Evolutionary conservation across 2,329 filamentous ascomycete species (phyloP), one percentile per base, ranked within the genome.

Genomic region (Alternaria consortialis): DNA sequence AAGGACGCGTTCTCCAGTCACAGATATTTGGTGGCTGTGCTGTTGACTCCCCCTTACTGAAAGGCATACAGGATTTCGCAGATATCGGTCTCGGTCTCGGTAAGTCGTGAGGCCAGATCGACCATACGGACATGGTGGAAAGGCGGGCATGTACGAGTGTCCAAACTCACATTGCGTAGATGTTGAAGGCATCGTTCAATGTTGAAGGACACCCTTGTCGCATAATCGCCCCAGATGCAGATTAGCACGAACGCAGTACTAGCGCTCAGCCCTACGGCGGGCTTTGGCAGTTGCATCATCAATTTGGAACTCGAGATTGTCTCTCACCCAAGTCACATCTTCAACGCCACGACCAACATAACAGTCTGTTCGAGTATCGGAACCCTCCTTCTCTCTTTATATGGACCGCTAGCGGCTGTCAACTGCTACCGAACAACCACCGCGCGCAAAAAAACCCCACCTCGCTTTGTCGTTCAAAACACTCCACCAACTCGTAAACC

Each of bases 251-350:
- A 43, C 37, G 42, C 8, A 23, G 43, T 27, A n/a, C 55, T 62
- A 59, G 52, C 56, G 39, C 12, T 48, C 58, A 58, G 60, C 55
- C 63, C 53, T 61, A 54, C 48, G 7, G 32, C 17, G 31, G 48
- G 20, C 25, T 37, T 17, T 39, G 7, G 29, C 20, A 32, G 46
- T 60, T 63, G 64, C 62, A 66, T 63, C 64, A 65, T 56, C 53
- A 58, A 63, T 29, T 46, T 48, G 47, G 44, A 47, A 47, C 36
- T 57, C 42, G n/a, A 17, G 5, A 36, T 51, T 47, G 31, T 34
- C 40, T 40, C 36, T 40, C 40, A 39, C 47, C 15, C 56, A 43
- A 43, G 34, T 27, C 36, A 46, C 27, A 51, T 34, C 7, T 31
- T 34, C 29, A 32, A 15, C 47, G 7, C 15, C 27, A 37, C 25